Evolutionary conservation across 106 monocot genomes (phyloP).

Genomic region (Agapanthus africanus): DNA sequence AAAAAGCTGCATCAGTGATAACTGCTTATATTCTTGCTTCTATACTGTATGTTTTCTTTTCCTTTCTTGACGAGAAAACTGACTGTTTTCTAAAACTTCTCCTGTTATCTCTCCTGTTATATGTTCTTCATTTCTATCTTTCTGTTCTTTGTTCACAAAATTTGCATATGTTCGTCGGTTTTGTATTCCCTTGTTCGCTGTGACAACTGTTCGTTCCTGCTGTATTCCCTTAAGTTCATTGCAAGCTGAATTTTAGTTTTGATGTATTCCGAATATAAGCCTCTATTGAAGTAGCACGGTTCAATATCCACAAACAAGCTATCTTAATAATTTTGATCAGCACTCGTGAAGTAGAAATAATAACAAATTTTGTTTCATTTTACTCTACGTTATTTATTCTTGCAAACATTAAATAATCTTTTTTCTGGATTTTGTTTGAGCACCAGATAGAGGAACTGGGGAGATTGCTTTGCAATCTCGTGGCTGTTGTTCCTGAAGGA

Average conservation of each 20-base stretch:
- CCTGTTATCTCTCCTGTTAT: neutral
- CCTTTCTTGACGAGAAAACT: too few species aligned
- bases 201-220: neutral
- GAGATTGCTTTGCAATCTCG: conserved; percentile 78
- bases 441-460: conserved; percentile 84
- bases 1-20: neutral
- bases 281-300: neutral
- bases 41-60: neutral
- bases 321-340: too few species aligned
- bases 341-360: neutral
- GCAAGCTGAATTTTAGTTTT: neutral
- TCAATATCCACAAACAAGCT: neutral
- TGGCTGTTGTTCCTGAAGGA: conserved; percentile 79
- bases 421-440: neutral
- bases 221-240: neutral
- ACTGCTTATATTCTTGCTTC: neutral
- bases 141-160: neutral
- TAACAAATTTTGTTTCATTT: neutral
- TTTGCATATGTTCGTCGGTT: neutral
- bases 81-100: too few species aligned
- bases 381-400: neutral
- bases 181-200: neutral
- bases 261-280: neutral
- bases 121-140: neutral
- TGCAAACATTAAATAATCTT: neutral